phyloP scores from a whole-genome alignment of 305 asterid species.

The Fraxinus floribunda region DNA sequence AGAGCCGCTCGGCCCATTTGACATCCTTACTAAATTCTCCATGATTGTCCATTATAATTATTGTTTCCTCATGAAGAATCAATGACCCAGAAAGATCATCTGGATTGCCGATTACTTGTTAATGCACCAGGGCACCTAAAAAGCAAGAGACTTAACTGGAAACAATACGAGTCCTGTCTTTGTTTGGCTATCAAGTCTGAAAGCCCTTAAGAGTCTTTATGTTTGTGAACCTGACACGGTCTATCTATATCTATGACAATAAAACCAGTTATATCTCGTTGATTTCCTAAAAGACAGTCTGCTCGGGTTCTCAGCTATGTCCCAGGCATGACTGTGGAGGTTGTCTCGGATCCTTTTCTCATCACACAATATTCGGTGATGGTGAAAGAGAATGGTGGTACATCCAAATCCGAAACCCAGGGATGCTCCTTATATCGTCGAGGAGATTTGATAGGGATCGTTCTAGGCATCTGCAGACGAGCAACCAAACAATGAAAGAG shows the following conservation, averaged over 20 bases:
- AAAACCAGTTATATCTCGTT: background rate
- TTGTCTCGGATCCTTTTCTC: background rate
- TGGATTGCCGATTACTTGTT: background rate
- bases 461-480: background rate
- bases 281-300: background rate
- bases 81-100: background rate
- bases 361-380: background rate
- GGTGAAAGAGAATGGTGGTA: background rate
- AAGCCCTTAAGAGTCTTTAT: background rate
- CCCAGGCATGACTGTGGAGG: background rate
- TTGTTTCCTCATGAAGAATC: background rate
- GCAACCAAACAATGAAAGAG: background rate
- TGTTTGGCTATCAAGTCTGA: background rate
- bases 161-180: background rate
- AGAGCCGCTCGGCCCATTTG: no score
- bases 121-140: background rate
- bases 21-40: no score
- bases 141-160: background rate
- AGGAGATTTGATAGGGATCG: background rate
- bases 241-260: background rate
- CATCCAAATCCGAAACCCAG: background rate
- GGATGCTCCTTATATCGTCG: background rate
- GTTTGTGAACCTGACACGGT: background rate
- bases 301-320: background rate
- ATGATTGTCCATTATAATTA: no score